Evolutionary conservation across 176 grass and related monocot genomes (phyloP).

Genomic region (Juncus effusus): DNA sequence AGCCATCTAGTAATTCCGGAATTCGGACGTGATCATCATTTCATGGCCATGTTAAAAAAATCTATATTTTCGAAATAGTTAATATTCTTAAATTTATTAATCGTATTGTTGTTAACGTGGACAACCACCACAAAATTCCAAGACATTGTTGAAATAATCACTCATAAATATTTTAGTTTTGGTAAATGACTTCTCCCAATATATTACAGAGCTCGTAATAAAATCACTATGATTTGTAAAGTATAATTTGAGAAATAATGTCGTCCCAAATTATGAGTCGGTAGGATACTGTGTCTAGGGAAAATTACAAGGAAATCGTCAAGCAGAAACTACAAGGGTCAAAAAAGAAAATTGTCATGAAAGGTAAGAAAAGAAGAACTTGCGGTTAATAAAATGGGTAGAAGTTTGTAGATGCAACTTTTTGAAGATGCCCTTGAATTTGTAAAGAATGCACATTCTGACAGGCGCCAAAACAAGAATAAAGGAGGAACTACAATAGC

Average conservation of each 20-base stretch:
- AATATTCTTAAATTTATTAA: too few relatives aligned
- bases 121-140: too few relatives aligned
- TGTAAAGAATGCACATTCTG: constrained; percentile 18
- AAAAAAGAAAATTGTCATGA: background rate
- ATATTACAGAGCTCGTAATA: background rate
- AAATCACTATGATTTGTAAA: background rate
- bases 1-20: too few relatives aligned
- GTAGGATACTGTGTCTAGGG: background rate
- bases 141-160: too few relatives aligned
- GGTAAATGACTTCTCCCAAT: background rate
- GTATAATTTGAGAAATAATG: background rate
- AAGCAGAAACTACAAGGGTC: background rate
- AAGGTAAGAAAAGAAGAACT: background rate
- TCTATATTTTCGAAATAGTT: too few relatives aligned
- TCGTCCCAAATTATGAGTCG: background rate
- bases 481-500: constrained; percentile 18
- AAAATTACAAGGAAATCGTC: background rate
- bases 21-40: too few relatives aligned
- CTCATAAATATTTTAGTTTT: background rate
- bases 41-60: too few relatives aligned
- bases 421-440: constrained; percentile 5
- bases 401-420: constrained; percentile 14
- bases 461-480: constrained; percentile 3
- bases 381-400: background rate
- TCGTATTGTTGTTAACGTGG: too few relatives aligned